phyloP scores from a whole-genome alignment of 164 flowering plant genomes.

The Cinnamomum micranthum region DNA sequence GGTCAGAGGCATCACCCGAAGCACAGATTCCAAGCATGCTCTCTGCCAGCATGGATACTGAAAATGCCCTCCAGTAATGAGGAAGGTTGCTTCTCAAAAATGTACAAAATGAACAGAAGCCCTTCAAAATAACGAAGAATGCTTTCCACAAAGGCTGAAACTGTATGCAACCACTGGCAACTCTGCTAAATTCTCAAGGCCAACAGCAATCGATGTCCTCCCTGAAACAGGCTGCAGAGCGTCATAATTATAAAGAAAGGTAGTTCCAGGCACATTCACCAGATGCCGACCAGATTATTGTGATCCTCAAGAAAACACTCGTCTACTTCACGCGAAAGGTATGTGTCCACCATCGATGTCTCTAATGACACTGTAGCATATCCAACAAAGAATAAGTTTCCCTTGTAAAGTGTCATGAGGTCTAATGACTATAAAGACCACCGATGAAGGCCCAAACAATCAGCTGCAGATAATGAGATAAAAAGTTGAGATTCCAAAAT shows the following conservation, averaged over 20 bases:
- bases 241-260: not conserved
- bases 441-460: not conserved
- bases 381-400: not conserved
- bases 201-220: not conserved
- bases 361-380: not conserved
- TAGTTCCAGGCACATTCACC: not conserved
- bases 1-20: conserved; percentile 98
- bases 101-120: conserved; percentile 15
- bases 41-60: conserved; percentile 92
- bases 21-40: conserved; percentile 95
- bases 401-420: not conserved
- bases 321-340: not conserved
- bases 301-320: not conserved
- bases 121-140: conserved; percentile 10
- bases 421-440: not conserved
- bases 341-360: not conserved
- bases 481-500: not conserved
- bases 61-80: conserved; percentile 21
- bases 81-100: conserved; percentile 26
- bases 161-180: conserved; percentile 3
- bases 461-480: not conserved
- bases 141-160: conserved; percentile 2
- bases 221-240: not conserved
- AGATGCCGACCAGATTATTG: not conserved
- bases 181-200: not conserved